Conservation (phyloP, 176 grass and related monocot genomes). For the Oryza rufipogon region DNA sequence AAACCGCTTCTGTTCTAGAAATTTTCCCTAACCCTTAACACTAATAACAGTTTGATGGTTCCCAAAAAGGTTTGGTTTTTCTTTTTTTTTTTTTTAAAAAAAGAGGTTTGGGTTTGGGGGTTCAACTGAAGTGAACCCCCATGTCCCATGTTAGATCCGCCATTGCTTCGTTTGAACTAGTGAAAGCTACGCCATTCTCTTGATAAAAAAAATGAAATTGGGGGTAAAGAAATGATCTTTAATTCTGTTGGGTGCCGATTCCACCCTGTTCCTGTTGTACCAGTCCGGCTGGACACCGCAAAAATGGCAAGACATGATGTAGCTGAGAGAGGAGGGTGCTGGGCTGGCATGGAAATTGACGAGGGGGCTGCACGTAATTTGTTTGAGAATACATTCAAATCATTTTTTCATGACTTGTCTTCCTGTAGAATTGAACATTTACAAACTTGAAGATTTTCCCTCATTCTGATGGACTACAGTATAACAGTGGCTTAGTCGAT, state of each 20-base stretch:
- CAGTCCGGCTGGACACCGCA: too few species aligned
- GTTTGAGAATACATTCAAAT: background rate
- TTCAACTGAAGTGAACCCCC: too few species aligned
- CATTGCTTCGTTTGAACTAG: background rate
- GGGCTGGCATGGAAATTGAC: background rate
- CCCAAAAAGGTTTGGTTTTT: too few species aligned
- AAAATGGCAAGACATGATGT: too few species aligned
- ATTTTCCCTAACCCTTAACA: too few species aligned
- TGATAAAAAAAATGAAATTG: background rate
- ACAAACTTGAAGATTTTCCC: background rate
- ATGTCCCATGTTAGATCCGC: too few species aligned
- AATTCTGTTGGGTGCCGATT: background rate
- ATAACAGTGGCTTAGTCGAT: background rate
- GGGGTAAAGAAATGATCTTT: background rate
- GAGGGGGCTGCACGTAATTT: background rate
- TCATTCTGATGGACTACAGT: background rate
- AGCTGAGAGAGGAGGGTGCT: too few species aligned
- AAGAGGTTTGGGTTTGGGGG: too few species aligned
- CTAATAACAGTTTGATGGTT: too few species aligned
- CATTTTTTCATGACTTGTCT: background rate
- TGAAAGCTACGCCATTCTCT: background rate
- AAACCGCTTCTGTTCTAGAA: too few species aligned
- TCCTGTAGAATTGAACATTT: background rate
- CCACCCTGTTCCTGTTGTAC: background rate
- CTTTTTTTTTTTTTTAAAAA: too few species aligned